These are phyloP conservation scores for Aureobasidium mangrovei DNA, from an alignment of 2,329 filamentous ascomycete species.

Conservation along the genomic window DNA sequence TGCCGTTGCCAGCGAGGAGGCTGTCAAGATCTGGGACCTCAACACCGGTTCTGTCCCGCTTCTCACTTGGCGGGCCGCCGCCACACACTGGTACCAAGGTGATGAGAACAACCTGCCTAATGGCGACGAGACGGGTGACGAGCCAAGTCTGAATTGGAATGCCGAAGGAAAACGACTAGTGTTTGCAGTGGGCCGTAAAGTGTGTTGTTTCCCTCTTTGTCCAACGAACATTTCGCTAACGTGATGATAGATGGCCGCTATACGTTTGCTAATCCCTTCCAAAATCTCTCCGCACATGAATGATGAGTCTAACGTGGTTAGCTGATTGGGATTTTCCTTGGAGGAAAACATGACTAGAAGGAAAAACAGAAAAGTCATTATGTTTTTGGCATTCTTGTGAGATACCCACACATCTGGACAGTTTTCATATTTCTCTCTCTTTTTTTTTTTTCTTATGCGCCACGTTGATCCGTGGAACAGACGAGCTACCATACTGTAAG, in stretches of 20 bases:
- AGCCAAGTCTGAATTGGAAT: conserved; percentile 42
- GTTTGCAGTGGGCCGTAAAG: conserved; percentile 34
- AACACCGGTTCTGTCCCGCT: conserved; percentile 19
- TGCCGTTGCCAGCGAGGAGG: conserved; percentile 36
- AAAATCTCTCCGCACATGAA: not conserved
- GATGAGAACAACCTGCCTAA: conserved; percentile 17
- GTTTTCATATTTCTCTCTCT: not conserved
- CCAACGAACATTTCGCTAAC: not conserved
- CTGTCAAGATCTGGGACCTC: conserved; percentile 36
- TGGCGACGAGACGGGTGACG: conserved; percentile 16
- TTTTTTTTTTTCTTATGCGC: not conserved
- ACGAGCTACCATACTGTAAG: not conserved
- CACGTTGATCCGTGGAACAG: not conserved
- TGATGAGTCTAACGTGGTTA: not conserved
- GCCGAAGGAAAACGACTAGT: conserved; percentile 45
- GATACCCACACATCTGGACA: not conserved
- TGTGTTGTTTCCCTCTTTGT: not conserved
- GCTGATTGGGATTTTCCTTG: not conserved
- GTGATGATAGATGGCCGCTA: conserved; percentile 11
- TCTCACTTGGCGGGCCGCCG: conserved; percentile 23
- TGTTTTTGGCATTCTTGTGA: not conserved
- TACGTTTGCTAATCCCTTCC: conserved; percentile 6
- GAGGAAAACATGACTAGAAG: not conserved
- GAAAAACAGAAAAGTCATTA: not conserved
- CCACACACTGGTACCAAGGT: conserved; percentile 17